Percentiles rank a stretch among this genome's conserved stretches.
Conservation (phyloP, 2,329 filamentous ascomycete species). For the Alternaria brassicicola region DNA sequence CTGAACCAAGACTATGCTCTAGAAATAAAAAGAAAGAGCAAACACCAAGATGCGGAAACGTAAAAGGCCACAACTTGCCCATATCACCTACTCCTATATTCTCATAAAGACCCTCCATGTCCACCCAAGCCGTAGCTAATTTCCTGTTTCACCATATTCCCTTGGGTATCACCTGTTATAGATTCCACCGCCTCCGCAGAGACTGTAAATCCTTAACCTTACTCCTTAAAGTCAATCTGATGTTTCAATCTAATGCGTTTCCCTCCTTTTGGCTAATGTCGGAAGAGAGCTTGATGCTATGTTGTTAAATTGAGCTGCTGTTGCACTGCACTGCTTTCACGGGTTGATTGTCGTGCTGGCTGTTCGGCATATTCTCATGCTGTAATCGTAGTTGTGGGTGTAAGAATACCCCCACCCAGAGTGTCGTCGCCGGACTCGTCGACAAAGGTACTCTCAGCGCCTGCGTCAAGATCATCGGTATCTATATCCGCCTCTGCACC, state of each 20-base stretch:
- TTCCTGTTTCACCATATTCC: neutral
- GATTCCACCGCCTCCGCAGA: neutral
- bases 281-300: neutral
- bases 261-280: neutral
- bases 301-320: neutral
- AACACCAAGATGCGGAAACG: neutral
- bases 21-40: neutral
- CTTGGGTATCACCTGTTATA: neutral
- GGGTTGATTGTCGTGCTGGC: neutral
- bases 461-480: constrained; percentile 34
- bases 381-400: constrained; percentile 22
- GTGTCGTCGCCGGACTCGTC: constrained; percentile 31
- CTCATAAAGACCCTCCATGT: neutral
- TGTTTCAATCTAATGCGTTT: neutral
- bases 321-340: neutral
- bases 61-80: neutral
- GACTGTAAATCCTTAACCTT: neutral
- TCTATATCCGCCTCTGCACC: constrained; percentile 38
- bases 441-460: constrained; percentile 32
- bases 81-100: neutral
- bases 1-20: neutral
- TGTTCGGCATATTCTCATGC: neutral
- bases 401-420: constrained; percentile 22
- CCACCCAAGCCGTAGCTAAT: neutral
- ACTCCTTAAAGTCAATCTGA: neutral